Percentiles rank a stretch among this genome's conserved stretches.
Conservation (phyloP, 2,329 filamentous ascomycete genomes). For the Colletotrichum higginsianum region DNA sequence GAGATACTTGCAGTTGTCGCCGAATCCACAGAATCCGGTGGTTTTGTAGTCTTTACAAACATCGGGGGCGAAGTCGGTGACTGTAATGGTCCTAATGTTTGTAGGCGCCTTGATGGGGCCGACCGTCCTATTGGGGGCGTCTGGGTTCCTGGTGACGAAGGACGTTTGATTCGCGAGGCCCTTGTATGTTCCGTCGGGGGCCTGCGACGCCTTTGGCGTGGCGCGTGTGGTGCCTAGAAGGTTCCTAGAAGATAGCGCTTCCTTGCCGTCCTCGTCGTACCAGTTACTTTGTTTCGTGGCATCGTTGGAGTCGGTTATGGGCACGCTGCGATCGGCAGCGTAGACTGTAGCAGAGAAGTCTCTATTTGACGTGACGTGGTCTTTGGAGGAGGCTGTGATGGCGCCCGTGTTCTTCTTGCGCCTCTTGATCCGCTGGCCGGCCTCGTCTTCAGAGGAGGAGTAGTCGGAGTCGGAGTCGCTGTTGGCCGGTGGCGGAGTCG, state of each 20-base stretch:
- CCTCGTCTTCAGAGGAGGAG: conserved; percentile 83
- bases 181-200: conserved; percentile 80
- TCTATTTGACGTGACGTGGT: conserved; percentile 54
- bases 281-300: conserved; percentile 92
- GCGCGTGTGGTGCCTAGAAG: conserved; percentile 71
- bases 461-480: conserved; percentile 74
- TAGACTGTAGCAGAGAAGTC: conserved; percentile 68
- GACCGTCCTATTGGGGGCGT: conserved; percentile 78
- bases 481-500: conserved; percentile 80
- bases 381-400: conserved; percentile 76
- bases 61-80: conserved; percentile 92
- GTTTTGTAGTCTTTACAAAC: conserved; percentile 85
- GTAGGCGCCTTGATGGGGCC: conserved; percentile 91
- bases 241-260: conserved; percentile 64
- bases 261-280: conserved; percentile 82
- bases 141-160: conserved; percentile 86
- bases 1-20: conserved; percentile 86
- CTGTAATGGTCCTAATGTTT: conserved; percentile 91
- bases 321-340: conserved; percentile 72
- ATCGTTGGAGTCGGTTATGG: conserved; percentile 81
- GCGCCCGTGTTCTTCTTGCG: conserved; percentile 77
- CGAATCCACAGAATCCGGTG: conserved; percentile 72
- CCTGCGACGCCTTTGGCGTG: conserved; percentile 37
- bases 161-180: conserved; percentile 79
- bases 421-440: conserved; percentile 84